A percentile compares a stretch with the other conserved stretches of the same genome.
These are phyloP conservation scores for Gossypium anomalum DNA, from an alignment of 345 rosid genomes.

Conservation along the genomic window DNA sequence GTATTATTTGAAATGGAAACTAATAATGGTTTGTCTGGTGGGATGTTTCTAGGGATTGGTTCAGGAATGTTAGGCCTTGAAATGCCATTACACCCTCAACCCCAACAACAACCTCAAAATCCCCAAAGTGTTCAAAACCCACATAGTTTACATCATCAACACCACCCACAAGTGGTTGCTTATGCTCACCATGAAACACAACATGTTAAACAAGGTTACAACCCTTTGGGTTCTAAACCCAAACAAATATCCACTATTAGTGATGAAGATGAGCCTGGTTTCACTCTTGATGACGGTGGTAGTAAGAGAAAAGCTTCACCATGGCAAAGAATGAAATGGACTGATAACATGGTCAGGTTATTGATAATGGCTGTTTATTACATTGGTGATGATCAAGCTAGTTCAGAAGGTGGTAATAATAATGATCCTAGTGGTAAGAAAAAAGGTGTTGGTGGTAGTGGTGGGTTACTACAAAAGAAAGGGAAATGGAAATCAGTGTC, in stretches of 20 bases:
- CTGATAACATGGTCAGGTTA: constrained; percentile 79
- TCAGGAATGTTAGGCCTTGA: constrained; percentile 76
- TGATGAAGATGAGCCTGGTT: constrained; percentile 72
- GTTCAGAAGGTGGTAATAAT: constrained; percentile 30
- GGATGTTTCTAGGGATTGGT: constrained; percentile 61
- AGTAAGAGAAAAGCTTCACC: constrained; percentile 58
- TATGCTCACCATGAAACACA: constrained; percentile 38
- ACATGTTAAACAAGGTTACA: constrained; percentile 32
- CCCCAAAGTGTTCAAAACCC: constrained; percentile 39
- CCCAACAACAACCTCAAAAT: constrained; percentile 27
- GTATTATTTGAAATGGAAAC: constrained; percentile 46
- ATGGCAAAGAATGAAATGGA: constrained; percentile 99
- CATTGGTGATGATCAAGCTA: constrained; percentile 77
- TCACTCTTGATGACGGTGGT: constrained; percentile 42
- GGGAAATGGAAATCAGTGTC: constrained; percentile 99
- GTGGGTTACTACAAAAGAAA: constrained; percentile 77
- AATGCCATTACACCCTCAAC: constrained; percentile 58
- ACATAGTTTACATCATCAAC: constrained; percentile 38
- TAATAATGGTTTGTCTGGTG: constrained; percentile 47
- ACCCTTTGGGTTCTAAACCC: constrained; percentile 34
- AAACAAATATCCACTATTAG: constrained; percentile 55
- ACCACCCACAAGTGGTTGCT: constrained; percentile 49
- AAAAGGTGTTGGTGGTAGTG: constrained; percentile 22
- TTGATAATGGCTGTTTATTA: constrained; percentile 84
- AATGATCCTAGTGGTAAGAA: constrained; percentile 51